Evolutionary conservation across 2,329 filamentous ascomycete species (phyloP).

Genomic region (Penicillium sp.): DNA sequence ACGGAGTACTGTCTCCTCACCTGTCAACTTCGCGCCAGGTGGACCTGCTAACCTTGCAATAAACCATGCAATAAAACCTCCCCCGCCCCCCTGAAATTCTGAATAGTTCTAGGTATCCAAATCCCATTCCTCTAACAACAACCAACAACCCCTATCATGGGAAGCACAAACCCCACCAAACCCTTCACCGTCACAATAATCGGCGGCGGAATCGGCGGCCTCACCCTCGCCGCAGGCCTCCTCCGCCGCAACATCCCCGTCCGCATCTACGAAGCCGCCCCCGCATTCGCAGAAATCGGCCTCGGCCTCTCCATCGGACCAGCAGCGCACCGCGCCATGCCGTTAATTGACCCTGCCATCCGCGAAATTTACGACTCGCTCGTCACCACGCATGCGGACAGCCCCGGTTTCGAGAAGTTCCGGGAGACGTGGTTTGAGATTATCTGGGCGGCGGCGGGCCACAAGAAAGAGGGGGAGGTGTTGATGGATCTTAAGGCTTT

Average conservation of each 20-base stretch:
- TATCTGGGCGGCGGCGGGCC: conserved; percentile 26
- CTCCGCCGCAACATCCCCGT: conserved; percentile 48
- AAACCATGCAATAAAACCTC: neutral
- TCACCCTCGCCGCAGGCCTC: conserved; percentile 57
- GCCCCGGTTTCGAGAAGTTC: conserved; percentile 32
- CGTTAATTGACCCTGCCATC: conserved; percentile 50
- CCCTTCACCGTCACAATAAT: conserved; percentile 57
- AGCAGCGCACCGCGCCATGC: conserved; percentile 58
- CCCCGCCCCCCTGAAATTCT: neutral
- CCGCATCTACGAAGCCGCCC: conserved; percentile 59
- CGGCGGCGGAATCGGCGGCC: conserved; percentile 61
- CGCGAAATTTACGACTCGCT: conserved; percentile 34
- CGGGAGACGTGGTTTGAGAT: conserved; percentile 37
- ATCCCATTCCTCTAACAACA: neutral
- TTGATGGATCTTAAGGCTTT: conserved; percentile 34
- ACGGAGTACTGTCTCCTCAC: neutral
- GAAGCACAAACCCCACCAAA: conserved; percentile 21
- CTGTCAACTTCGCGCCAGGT: neutral
- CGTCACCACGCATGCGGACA: conserved; percentile 37
- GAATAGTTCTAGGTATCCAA: neutral
- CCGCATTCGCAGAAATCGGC: conserved; percentile 59
- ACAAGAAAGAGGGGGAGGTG: conserved; percentile 21
- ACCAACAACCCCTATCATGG: neutral
- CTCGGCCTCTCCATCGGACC: conserved; percentile 60
- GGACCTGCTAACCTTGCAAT: neutral